phyloP scores from a whole-genome alignment of 768 basidiomycete species.

The Mycena albidolilacea region DNA sequence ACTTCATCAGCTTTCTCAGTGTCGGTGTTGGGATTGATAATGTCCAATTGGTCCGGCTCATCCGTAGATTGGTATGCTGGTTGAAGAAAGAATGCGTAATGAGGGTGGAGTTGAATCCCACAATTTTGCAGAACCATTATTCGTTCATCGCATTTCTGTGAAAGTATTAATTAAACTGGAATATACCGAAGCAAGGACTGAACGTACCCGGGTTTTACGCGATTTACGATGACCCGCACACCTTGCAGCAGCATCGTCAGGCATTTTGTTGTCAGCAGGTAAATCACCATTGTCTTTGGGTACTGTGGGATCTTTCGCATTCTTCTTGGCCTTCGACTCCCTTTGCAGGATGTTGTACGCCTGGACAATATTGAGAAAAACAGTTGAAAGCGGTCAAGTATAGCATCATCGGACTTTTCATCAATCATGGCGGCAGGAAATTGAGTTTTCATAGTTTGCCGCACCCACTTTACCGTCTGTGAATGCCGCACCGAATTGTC shows the following conservation, averaged over 20 bases:
- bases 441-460: not conserved
- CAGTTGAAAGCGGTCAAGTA: not conserved
- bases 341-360: no score
- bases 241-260: no score
- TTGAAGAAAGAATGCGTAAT: not conserved
- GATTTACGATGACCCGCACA: no score
- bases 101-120: not conserved
- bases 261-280: no score
- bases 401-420: not conserved
- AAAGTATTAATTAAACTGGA: no score
- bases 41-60: conserved; percentile 7
- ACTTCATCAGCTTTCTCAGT: no score
- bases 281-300: no score
- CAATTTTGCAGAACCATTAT: not conserved
- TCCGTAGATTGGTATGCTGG: conserved; percentile 9
- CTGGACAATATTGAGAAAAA: no score
- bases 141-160: conserved; percentile 12
- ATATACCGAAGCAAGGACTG: not conserved
- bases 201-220: not conserved
- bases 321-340: no score
- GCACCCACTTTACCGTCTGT: not conserved
- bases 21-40: conserved; percentile 10
- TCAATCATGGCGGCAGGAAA: not conserved
- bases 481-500: not conserved
- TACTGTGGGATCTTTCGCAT: no score